Evolutionary conservation across 2,329 filamentous ascomycete genomes (phyloP).

Genomic region (Gnomoniopsis smithogilvyi): DNA sequence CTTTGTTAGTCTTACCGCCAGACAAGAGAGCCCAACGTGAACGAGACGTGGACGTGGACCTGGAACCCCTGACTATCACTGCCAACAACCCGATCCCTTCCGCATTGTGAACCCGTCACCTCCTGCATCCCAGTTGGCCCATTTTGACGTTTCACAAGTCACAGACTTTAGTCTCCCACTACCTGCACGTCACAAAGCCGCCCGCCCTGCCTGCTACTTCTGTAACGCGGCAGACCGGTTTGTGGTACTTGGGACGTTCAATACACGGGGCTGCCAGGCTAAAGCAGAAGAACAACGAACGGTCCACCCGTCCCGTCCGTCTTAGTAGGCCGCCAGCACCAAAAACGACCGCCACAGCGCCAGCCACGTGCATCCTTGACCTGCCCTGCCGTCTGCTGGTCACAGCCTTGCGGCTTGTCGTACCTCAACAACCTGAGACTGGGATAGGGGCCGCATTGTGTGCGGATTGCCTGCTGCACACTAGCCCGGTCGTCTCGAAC

Average conservation of each 20-base stretch:
- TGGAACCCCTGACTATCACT: not conserved
- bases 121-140: conserved; percentile 5
- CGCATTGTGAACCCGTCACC: conserved; percentile 2
- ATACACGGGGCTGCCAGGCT: too few species aligned
- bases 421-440: not conserved
- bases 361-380: conserved; percentile 5
- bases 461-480: not conserved
- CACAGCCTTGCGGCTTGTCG: not conserved
- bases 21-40: not conserved
- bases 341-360: conserved; percentile 5
- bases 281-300: too few species aligned
- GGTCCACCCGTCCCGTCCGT: too few species aligned
- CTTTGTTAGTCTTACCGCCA: conserved; percentile 7
- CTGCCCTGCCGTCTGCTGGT: not conserved
- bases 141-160: conserved; percentile 15
- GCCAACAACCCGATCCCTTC: conserved; percentile 6
- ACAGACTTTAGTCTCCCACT: not conserved
- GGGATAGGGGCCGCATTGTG: not conserved
- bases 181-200: not conserved
- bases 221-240: conserved; percentile 12
- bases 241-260: not conserved
- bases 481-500: not conserved
- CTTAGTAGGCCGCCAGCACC: too few species aligned
- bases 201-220: conserved; percentile 2
- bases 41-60: too few species aligned